Base-by-base conservation (phyloP, 2,329 filamentous ascomycete genomes). In the Penicillium sp. region DNA sequence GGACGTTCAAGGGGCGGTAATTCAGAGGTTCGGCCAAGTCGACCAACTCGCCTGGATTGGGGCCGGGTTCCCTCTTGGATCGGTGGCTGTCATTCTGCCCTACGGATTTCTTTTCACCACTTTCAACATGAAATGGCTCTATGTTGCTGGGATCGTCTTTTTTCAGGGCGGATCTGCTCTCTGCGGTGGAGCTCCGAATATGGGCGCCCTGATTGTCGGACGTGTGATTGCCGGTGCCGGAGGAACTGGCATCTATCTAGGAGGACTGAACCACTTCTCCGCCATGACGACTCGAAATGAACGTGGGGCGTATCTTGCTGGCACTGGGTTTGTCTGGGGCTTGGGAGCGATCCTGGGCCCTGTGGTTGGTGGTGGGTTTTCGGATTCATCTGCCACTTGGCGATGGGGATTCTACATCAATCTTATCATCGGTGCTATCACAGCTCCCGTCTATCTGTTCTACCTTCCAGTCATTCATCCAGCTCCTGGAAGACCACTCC, bases 341-440 rank as follows among this genome's bases (percentile, higher is more conserved):
- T 31, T 67, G 5, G 74, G 73, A 8, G 65, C 65, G 10, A 61
- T 74, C 15, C 62, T 75, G 2, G 74, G 74, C 2, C 75, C 74
- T 2, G 61, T 77, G 19, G 64, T 77, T 49, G 75, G 74, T 8
- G 74, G 74, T 27, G 69, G 63, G 4, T 75, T 76, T 55, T 56
- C 65, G 15, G 63, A 67, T 27, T 63, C 57, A 33, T 44, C 55
- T 10, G 71, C 66, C 11, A 68, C 60, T 6, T 71, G 69, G 69
- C 52, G 64, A 60, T 72, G 68, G 69, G 57, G 71, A 3, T 81
- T 82, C 63, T 86, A 86, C 62, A 78, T 85, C 69, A 85, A 85
- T 62, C 72, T 84, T 0, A 63, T 75, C 33, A 68, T 80, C 48
- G 72, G 79, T 1, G 81, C 73, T 16, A 63, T 75, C 16, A 68